phyloP scores from a whole-genome alignment of 129 eudicot species.

The Rutidosis leptorrhynchoides region DNA sequence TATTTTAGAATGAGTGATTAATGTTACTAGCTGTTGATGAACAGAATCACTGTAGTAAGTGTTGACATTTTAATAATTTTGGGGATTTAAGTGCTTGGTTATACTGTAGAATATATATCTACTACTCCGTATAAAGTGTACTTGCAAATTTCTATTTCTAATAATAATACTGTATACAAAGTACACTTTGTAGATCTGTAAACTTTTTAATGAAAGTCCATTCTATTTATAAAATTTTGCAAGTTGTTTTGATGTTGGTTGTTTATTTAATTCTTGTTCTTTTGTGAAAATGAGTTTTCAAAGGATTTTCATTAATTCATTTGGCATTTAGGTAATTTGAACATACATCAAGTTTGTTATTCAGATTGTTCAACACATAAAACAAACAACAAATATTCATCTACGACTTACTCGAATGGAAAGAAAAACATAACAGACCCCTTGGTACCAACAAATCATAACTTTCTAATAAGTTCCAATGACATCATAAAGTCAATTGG shows the following conservation, averaged over 20 bases:
- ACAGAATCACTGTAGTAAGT: neutral
- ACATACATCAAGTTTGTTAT: neutral
- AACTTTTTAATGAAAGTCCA: slow-evolving; percentile 15
- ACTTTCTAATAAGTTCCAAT: neutral
- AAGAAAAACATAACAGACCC: neutral
- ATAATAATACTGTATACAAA: neutral
- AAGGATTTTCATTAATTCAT: neutral
- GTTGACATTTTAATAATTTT: slow-evolving; percentile 5
- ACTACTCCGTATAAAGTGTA: neutral
- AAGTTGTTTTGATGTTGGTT: neutral
- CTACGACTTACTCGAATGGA: neutral
- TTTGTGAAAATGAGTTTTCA: neutral
- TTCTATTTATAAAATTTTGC: neutral
- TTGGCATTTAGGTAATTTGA: neutral
- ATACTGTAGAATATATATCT: neutral
- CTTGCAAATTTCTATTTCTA: neutral
- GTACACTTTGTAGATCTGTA: slow-evolving; percentile 8
- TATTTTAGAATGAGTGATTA: neutral
- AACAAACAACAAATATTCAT: neutral
- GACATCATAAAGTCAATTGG: neutral
- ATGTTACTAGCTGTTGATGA: neutral
- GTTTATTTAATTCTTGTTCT: neutral
- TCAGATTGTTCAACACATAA: neutral
- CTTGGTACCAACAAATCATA: neutral
- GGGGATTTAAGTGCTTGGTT: slow-evolving; percentile 12